Conservation (phyloP, 2,329 filamentous ascomycete species). For the Fusarium napiforme region DNA sequence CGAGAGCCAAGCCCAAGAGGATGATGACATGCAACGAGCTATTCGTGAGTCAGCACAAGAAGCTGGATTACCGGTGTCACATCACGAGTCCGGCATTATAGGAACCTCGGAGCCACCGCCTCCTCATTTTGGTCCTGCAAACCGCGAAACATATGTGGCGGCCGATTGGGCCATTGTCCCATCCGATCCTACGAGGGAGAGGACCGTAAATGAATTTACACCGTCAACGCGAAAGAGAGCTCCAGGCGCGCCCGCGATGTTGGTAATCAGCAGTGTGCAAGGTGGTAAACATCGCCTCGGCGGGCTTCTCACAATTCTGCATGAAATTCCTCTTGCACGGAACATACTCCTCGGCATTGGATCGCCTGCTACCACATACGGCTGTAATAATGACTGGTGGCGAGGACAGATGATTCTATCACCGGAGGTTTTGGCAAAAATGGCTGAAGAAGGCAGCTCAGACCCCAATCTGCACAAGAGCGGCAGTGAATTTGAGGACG, state of each 20-base stretch:
- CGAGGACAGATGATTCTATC: constrained; percentile 63
- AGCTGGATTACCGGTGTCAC: constrained; percentile 56
- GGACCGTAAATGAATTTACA: constrained; percentile 31
- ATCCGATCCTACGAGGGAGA: constrained; percentile 45
- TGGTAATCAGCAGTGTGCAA: constrained; percentile 53
- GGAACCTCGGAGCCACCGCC: constrained; percentile 53
- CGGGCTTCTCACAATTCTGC: constrained; percentile 67
- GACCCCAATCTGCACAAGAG: constrained; percentile 39
- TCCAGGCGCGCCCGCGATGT: constrained; percentile 60
- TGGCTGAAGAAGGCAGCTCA: constrained; percentile 48
- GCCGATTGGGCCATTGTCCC: constrained; percentile 70
- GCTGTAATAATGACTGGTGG: constrained; percentile 70
- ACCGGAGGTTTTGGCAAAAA: constrained; percentile 50
- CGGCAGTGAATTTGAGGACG: constrained; percentile 57
- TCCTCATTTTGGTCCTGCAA: constrained; percentile 69
- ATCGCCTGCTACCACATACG: constrained; percentile 59
- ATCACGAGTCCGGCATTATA: constrained; percentile 64
- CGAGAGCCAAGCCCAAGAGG: constrained; percentile 56
- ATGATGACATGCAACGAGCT: constrained; percentile 67
- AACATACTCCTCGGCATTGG: constrained; percentile 64
- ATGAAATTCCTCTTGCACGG: constrained; percentile 68
- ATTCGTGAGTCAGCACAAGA: constrained; percentile 66
- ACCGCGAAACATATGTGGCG: constrained; percentile 64
- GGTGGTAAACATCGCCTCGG: constrained; percentile 58
- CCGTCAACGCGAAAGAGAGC: constrained; percentile 58